phyloP scores from a whole-genome alignment of 805 yeast species.

The Saccharomyces paradoxus region DNA sequence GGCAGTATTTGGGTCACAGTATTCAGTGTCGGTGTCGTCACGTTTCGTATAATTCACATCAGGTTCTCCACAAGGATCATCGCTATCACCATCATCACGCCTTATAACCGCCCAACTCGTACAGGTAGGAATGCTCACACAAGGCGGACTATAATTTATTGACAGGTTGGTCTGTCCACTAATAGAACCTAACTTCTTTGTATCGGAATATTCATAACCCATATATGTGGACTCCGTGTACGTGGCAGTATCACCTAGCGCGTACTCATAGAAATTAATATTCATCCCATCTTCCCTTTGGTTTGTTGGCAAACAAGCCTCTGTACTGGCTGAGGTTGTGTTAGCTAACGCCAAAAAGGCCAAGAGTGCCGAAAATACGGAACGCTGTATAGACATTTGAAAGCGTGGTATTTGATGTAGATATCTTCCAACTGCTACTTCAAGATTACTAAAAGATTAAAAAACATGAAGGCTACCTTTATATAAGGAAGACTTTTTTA shows the following conservation, averaged over 20 bases:
- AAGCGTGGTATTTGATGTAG: neutral
- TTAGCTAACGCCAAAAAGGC: neutral
- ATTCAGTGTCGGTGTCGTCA: neutral
- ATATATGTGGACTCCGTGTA: neutral
- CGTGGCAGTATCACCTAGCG: neutral
- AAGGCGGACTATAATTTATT: neutral
- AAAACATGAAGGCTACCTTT: neutral
- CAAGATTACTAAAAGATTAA: neutral
- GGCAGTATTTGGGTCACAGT: neutral
- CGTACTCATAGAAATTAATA: neutral
- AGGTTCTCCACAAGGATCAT: neutral
- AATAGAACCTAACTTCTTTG: neutral
- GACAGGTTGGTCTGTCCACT: neutral
- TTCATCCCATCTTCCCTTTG: neutral
- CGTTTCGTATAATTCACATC: neutral
- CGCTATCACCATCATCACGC: neutral
- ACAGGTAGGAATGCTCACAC: neutral
- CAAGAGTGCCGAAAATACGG: neutral
- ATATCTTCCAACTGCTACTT: neutral
- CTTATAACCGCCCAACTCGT: neutral
- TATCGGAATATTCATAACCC: neutral
- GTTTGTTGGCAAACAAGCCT: neutral
- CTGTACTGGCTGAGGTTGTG: neutral
- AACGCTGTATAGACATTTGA: neutral
- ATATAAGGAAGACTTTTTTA: too few relatives aligned